A percentile compares a stretch with the other conserved stretches of the same genome.
phyloP scores from a whole-genome alignment of 305 asterid species.

The Fraxinus paxiana region DNA sequence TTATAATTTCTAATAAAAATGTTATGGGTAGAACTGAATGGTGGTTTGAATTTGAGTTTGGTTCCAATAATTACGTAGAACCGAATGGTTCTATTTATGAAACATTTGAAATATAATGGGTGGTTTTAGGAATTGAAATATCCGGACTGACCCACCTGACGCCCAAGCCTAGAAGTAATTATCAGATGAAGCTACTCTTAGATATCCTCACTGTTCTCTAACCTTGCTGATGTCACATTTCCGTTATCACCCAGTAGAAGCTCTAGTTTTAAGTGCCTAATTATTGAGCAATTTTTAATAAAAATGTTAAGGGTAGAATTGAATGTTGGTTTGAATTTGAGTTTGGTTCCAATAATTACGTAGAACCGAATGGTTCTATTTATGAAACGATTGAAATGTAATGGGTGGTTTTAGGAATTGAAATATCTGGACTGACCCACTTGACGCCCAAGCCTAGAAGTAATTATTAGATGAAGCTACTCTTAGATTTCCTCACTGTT shows the following conservation, averaged over 20 bases:
- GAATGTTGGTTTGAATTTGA: background rate
- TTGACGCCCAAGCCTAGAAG: background rate
- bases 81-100: background rate
- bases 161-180: background rate
- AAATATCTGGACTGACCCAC: background rate
- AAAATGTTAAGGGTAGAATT: background rate
- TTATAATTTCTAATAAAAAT: background rate
- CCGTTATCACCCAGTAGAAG: background rate
- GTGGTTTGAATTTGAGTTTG: background rate
- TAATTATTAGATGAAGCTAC: background rate
- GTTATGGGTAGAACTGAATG: background rate
- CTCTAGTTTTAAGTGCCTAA: background rate
- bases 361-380: background rate
- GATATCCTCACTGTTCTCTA: background rate
- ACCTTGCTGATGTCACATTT: background rate
- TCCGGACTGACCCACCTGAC: background rate
- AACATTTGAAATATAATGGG: background rate
- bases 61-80: background rate
- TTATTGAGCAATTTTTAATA: background rate
- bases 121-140: background rate
- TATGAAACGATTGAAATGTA: background rate
- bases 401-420: background rate
- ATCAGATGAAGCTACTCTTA: background rate
- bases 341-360: background rate
- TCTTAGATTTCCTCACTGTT: background rate